phyloP scores from a whole-genome alignment of 768 basidiomycete species.

The Solioccasus polychromus region DNA sequence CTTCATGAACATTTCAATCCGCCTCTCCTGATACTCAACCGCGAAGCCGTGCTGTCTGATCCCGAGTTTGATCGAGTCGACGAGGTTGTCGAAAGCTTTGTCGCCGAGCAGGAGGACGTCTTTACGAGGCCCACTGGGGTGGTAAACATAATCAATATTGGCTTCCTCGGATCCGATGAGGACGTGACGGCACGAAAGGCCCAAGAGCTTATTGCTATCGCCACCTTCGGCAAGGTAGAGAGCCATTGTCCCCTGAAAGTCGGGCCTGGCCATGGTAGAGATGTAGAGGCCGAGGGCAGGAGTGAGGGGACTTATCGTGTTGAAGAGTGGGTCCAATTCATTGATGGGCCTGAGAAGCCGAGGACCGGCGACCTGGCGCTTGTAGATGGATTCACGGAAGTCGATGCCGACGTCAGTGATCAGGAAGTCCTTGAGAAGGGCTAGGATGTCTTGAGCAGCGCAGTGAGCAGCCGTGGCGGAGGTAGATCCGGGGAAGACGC shows the following conservation, averaged over 20 bases:
- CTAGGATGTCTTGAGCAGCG: background rate
- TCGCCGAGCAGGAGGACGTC: constrained; percentile 34
- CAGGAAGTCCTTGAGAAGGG: background rate
- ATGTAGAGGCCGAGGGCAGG: constrained; percentile 35
- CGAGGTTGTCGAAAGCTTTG: constrained; percentile 24
- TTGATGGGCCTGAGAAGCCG: background rate
- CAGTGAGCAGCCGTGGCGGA: background rate
- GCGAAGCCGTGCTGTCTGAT: constrained; percentile 19
- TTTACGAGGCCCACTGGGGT: constrained; percentile 25
- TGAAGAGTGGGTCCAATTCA: constrained; percentile 1
- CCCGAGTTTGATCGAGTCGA: constrained; percentile 29
- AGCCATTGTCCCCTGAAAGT: constrained; percentile 24
- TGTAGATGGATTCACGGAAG: background rate
- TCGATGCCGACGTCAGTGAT: background rate
- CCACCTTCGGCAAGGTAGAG: constrained; percentile 32
- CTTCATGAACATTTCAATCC: constrained; percentile 20
- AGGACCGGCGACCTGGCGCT: background rate
- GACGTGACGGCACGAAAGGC: constrained; percentile 32
- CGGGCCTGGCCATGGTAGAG: constrained; percentile 30
- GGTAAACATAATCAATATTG: constrained; percentile 27
- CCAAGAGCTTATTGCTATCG: constrained; percentile 24
- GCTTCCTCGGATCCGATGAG: constrained; percentile 22
- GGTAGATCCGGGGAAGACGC: background rate
- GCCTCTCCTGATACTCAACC: constrained; percentile 17
- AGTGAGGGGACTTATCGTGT: constrained; percentile 24